phyloP scores from a whole-genome alignment of 257 asterid genomes.

The Rauvolfia tetraphylla region DNA sequence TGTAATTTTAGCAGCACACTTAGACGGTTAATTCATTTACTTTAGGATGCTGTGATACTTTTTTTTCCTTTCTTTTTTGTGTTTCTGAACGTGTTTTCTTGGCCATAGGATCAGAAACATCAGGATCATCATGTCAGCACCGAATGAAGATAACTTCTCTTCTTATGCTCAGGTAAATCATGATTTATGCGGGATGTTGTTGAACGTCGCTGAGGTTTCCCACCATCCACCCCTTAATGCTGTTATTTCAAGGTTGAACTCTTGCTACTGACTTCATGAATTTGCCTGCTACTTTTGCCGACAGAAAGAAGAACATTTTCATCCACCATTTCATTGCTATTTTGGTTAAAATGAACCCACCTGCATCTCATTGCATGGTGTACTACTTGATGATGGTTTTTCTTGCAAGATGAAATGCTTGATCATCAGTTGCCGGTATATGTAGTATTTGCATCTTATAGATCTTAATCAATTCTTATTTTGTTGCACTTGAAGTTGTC shows the following conservation, averaged over 20 bases:
- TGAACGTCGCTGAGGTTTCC: background rate
- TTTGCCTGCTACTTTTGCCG: background rate
- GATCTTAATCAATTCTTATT: constrained; percentile 9
- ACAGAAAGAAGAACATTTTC: too few relatives aligned
- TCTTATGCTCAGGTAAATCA: constrained; percentile 51
- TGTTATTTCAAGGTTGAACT: background rate
- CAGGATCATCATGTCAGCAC: constrained; percentile 32
- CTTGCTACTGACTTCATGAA: background rate
- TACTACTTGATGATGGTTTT: too few relatives aligned
- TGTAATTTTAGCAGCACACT: too few relatives aligned
- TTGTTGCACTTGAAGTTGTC: constrained; percentile 49
- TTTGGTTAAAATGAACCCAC: background rate
- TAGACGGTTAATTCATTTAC: background rate
- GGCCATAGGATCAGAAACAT: background rate
- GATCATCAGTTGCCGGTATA: background rate
- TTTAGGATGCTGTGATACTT: background rate
- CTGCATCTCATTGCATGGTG: background rate
- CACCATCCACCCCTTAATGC: background rate
- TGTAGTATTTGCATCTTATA: background rate
- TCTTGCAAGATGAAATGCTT: background rate
- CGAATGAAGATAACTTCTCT: constrained; percentile 39
- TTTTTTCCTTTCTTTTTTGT: background rate
- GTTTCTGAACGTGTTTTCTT: background rate
- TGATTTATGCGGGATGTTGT: background rate
- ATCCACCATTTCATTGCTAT: background rate